These are phyloP conservation scores for Wallacemonas sp. DNA, from an alignment of 208 protist genomes.

Conservation along the genomic window DNA sequence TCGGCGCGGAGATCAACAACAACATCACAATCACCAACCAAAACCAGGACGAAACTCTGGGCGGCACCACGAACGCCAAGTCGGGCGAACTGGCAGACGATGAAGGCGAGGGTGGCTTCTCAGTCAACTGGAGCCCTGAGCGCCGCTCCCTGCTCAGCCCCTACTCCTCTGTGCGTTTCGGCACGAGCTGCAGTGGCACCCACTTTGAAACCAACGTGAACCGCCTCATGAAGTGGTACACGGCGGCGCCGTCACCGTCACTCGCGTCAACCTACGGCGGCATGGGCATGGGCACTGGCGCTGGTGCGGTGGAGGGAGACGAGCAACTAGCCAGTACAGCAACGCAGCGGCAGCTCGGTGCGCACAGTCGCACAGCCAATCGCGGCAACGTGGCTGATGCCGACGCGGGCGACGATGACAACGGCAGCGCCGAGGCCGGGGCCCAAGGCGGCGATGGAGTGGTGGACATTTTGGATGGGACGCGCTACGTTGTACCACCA, in stretches of 20 bases:
- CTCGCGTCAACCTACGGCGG: no score
- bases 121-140: not conserved
- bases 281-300: no score
- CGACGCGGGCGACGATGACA: not conserved
- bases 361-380: no score
- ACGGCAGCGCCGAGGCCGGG: not conserved
- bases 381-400: no score
- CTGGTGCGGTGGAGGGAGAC: no score
- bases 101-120: not conserved
- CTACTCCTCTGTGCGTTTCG: not conserved
- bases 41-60: not conserved
- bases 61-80: no score
- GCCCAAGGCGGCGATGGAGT: not conserved
- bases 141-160: not conserved
- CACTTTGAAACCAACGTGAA: not conserved
- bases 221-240: slow-evolving; percentile 3
- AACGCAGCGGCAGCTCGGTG: no score
- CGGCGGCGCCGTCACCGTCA: no score
- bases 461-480: not conserved
- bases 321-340: no score
- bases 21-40: not conserved
- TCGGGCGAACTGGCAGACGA: no score
- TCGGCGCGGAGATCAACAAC: slow-evolving; percentile 10
- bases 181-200: no score
- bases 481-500: not conserved